Base-by-base conservation (phyloP, 257 asterid species). In the Ocimum tenuiflorum region DNA sequence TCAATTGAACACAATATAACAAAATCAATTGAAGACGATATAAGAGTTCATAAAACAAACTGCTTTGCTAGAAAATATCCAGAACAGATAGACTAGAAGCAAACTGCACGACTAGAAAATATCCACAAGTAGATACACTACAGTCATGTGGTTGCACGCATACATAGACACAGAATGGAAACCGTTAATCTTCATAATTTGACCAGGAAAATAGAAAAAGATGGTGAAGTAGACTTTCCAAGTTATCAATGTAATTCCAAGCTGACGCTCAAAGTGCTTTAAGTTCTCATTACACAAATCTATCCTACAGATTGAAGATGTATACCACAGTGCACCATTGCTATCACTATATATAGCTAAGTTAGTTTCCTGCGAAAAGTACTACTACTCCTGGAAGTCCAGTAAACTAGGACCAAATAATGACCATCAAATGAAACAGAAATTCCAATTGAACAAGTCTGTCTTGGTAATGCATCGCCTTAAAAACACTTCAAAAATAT, bases 11-110 rank as follows among this genome's bases (percentile, higher is more conserved):
- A 31, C 3, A 27, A 2, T 27, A 27, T 27, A 27, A 70, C 29
- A 45, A 72, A 60, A 75, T 39, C 57, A 79, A 65, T 33, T 63
- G 8, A 23, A 1, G 61, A 46, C 6, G 31, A 39, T 51, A n/a
- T 14, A 33, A 27, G 22, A 17, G 17, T 63, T 36, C 47, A 18
- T 56, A 46, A 12, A 33, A 42, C 42, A 43, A 29, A 29, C 31
- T 17, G 23, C 39, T 31, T 38, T 15, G 23, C 39, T 9, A 15
- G 55, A 42, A 41, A 10, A 42, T 8, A 45, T 27, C 53, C 45
- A n/a, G n/a, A n/a, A n/a, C n/a, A n/a, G n/a, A n/a, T n/a, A n/a
- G n/a, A n/a, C n/a, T n/a, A n/a, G n/a, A 12, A 33, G 52, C 42
- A 43, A 29, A 29, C 31, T 17, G 23, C 39, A 18, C 24, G n/a